Percentiles rank a stretch among this genome's conserved stretches.
Evolutionary conservation across 2,329 filamentous ascomycete species (phyloP).

Genomic region (Anthostomella pinea): DNA sequence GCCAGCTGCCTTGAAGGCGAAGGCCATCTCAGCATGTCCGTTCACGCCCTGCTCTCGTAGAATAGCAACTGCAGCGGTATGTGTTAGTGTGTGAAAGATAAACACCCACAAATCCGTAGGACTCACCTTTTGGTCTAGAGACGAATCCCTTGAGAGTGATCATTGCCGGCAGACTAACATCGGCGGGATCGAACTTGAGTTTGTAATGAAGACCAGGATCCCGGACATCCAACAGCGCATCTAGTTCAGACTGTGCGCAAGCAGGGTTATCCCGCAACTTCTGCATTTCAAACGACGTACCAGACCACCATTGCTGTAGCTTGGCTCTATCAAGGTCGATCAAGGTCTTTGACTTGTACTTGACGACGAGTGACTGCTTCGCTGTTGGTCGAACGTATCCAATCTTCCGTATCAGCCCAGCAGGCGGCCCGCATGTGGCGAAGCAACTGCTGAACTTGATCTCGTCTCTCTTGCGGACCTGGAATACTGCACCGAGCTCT

Average conservation of each 20-base stretch:
- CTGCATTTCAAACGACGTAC: slow-evolving; percentile 89
- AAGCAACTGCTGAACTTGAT: slow-evolving; percentile 85
- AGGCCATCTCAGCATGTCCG: slow-evolving; percentile 93
- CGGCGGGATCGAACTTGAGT: slow-evolving; percentile 74
- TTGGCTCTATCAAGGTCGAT: slow-evolving; percentile 66
- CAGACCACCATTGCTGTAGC: slow-evolving; percentile 85
- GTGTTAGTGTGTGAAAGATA: slow-evolving; percentile 54
- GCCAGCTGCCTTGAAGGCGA: slow-evolving; percentile 86
- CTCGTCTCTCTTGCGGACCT: slow-evolving; percentile 82
- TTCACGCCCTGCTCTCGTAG: slow-evolving; percentile 95
- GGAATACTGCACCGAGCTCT: slow-evolving; percentile 93
- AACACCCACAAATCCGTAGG: slow-evolving; percentile 39
- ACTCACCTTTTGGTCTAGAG: slow-evolving; percentile 19
- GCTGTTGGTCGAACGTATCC: slow-evolving; percentile 67
- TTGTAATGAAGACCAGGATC: slow-evolving; percentile 85
- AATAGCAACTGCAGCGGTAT: slow-evolving; percentile 74
- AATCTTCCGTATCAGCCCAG: slow-evolving; percentile 79
- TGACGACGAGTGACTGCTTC: slow-evolving; percentile 76
- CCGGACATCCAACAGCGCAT: slow-evolving; percentile 67
- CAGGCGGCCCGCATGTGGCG: slow-evolving; percentile 81
- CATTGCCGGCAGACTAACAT: slow-evolving; percentile 69
- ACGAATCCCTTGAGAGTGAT: slow-evolving; percentile 51
- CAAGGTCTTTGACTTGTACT: slow-evolving; percentile 65
- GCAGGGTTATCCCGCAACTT: slow-evolving; percentile 82
- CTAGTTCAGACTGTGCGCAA: slow-evolving; percentile 82